Evolutionary conservation across 1,139 yeast genomes (phyloP).

Genomic region (Zygotorulaspora mrakii): DNA sequence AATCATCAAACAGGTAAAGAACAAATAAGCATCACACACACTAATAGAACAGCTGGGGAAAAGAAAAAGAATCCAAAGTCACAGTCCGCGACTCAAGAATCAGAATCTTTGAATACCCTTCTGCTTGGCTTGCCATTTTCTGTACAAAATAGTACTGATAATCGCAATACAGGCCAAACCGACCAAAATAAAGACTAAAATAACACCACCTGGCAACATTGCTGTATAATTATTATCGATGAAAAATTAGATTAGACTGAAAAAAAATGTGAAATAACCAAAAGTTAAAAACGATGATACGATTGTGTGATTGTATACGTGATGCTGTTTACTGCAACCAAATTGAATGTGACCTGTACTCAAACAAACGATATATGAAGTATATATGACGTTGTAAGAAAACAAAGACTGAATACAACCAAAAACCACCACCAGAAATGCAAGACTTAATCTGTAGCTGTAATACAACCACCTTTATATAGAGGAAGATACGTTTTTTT

Average conservation of each 20-base stretch:
- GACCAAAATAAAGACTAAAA: constrained; percentile 47
- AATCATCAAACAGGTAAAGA: constrained; percentile 3
- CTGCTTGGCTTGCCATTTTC: constrained; percentile 39
- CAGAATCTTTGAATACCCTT: constrained; percentile 42
- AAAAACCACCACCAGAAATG: too few species aligned
- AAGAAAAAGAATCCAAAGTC: neutral
- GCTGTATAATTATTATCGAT: constrained; percentile 2
- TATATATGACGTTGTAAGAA: neutral
- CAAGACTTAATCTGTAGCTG: too few species aligned
- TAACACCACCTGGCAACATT: constrained; percentile 54
- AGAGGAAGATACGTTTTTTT: too few species aligned
- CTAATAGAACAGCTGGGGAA: too few species aligned
- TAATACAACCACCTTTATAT: neutral
- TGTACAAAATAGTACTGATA: constrained; percentile 34
- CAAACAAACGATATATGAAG: constrained; percentile 3
- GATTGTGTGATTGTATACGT: too few species aligned
- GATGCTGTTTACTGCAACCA: constrained; percentile 3
- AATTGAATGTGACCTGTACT: neutral
- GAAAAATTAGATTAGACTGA: neutral
- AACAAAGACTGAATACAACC: neutral
- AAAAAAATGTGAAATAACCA: neutral
- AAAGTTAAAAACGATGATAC: too few species aligned
- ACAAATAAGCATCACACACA: constrained; percentile 5
- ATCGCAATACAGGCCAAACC: constrained; percentile 44
- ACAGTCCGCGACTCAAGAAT: constrained; percentile 13